Percentiles rank a stretch among this genome's conserved stretches.
These are phyloP conservation scores for Umbelopsis isabellina DNA, from an alignment of 192 early-diverging fungal genomes.

Conservation along the genomic window DNA sequence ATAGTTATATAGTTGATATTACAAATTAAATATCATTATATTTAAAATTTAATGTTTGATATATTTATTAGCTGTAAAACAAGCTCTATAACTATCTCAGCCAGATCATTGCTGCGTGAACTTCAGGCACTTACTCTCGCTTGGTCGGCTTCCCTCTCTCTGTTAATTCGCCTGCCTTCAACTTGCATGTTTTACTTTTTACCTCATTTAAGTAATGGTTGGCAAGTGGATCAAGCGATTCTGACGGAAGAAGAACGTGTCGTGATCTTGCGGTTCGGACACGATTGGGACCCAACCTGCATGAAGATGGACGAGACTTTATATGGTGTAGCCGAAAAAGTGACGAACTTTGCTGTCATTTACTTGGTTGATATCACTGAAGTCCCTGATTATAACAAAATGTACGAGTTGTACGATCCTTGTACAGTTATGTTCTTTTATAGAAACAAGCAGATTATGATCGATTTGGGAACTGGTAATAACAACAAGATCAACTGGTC, in stretches of 20 bases:
- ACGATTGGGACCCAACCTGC: conserved; percentile 88
- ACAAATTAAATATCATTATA: no score
- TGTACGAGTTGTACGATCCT: conserved; percentile 99
- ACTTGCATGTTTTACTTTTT: conserved; percentile 47
- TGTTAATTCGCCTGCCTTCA: no score
- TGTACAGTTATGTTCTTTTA: conserved; percentile 99
- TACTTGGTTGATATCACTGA: conserved; percentile 96
- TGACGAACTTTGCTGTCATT: conserved; percentile 98
- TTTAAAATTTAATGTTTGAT: no score
- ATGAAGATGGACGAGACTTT: conserved; percentile 99
- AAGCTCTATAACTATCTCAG: no score
- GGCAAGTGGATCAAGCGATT: conserved; percentile 99
- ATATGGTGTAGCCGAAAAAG: conserved; percentile 88
- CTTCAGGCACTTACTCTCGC: no score
- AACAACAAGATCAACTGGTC: conserved; percentile 99
- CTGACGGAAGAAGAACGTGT: conserved; percentile 98
- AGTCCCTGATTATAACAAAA: conserved; percentile 92
- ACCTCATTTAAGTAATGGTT: conserved; percentile 71
- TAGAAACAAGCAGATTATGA: conserved; percentile 97
- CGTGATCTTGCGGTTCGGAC: conserved; percentile 96
- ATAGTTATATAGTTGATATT: no score
- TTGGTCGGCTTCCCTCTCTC: no score
- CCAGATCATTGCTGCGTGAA: no score
- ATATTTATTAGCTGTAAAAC: no score
- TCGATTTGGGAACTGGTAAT: conserved; percentile 98